phyloP scores from a whole-genome alignment of 108 stramenopile species.

The Fistulifera pelliculosa region DNA sequence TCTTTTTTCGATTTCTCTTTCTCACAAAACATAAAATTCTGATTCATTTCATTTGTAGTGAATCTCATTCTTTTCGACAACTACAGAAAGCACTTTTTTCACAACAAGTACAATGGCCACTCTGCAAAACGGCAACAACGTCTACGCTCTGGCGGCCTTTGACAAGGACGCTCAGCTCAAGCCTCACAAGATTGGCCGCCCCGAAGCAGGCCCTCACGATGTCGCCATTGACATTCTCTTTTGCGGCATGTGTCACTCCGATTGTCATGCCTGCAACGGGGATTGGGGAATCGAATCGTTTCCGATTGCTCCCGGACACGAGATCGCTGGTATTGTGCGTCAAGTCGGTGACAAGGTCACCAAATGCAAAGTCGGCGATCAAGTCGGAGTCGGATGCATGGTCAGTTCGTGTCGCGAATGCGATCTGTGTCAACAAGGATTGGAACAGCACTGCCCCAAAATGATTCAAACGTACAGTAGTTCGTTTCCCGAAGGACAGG shows the following conservation, averaged over 20 bases:
- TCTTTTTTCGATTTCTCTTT: too few relatives aligned
- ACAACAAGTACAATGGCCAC: neutral
- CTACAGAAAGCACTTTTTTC: neutral
- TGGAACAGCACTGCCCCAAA: constrained; percentile 34
- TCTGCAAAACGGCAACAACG: neutral
- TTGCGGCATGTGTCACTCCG: constrained; percentile 46
- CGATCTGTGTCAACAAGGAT: constrained; percentile 33
- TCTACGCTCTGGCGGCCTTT: neutral
- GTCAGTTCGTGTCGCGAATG: constrained; percentile 47
- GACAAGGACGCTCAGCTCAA: neutral
- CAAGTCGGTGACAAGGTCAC: constrained; percentile 41
- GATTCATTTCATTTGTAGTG: too few relatives aligned
- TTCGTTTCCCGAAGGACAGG: constrained; percentile 12
- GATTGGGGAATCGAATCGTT: constrained; percentile 24
- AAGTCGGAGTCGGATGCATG: constrained; percentile 58
- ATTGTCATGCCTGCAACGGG: constrained; percentile 30
- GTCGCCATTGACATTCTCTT: constrained; percentile 36
- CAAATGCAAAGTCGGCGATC: constrained; percentile 54
- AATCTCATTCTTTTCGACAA: neutral
- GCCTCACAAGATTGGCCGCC: neutral
- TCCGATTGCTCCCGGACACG: constrained; percentile 23
- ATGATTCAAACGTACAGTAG: constrained; percentile 16
- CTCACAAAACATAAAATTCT: too few relatives aligned
- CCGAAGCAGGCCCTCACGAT: constrained; percentile 8
- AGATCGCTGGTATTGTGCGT: constrained; percentile 31